Base-by-base conservation (phyloP, 2,329 filamentous ascomycete genomes). In the Claviceps humidiphila region DNA sequence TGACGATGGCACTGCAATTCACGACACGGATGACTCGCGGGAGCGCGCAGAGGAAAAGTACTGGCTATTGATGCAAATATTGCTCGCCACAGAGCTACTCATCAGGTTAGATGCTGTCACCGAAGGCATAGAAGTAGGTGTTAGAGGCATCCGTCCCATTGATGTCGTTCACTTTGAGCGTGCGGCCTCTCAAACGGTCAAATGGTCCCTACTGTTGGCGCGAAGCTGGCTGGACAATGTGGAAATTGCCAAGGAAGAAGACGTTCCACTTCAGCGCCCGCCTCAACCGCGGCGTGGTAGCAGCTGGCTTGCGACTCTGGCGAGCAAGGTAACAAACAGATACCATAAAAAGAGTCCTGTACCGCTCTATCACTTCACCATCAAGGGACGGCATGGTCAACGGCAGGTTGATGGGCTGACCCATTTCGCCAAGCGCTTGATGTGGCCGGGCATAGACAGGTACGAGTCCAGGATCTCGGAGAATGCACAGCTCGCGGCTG, bases 211-310 rank as follows among this genome's bases (percentile, higher is more conserved):
- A 41, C 69, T 84, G 42, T 70, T 85, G 37, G 82, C 82, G 16
- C 72, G 80, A 26, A 73, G 74, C 44, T 85, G 82, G 81, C 71
- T 85, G n/a, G 78, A 84, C 56, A 85, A 85, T 54, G 81, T 85
- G 34, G 73, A 75, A 8, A 69, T 85, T 24, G 71, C 74, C 50
- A 76, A 72, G 56, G 65, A 70, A 26, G 67, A 71, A 48, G 58
- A 62, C 16, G 44, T 58, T 3, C 47, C 54, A 7, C 34, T 57
- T 3, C 47, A 48, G 24, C 55, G 47, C 14, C 54, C 51, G 37
- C 48, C 51, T 6, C 56, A 54, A 3, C 48, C 58, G 51, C 54
- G 58, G 37, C 61, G 57, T 20, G 56, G 55, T 30, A 58, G 54
- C 52, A 61, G 74, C 43, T 84, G 80, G 80, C 66, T 84, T 37